Conservation (phyloP, 1,139 yeast species). For the Sugiyamaella neomexicana region DNA sequence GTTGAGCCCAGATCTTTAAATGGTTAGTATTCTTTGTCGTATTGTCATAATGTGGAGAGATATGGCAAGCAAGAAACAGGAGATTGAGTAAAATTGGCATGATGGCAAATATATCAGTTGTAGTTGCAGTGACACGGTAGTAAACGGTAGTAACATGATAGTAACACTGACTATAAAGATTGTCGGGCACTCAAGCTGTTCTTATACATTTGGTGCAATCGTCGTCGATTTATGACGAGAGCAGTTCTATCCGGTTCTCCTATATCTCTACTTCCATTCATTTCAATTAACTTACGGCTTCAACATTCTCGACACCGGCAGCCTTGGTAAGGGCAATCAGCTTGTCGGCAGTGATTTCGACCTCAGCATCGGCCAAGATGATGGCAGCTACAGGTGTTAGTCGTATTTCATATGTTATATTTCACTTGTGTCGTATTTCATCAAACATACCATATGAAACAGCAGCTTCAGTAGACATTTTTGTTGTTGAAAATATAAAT, state of each 20-base stretch:
- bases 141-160: too few species aligned
- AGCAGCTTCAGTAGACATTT: slow-evolving; percentile 49
- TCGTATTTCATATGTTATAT: background rate
- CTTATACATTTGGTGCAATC: background rate
- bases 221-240: slow-evolving; percentile 8
- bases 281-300: slow-evolving; percentile 19
- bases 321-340: slow-evolving; percentile 80
- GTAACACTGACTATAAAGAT: too few species aligned
- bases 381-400: slow-evolving; percentile 65
- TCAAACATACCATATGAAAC: slow-evolving; percentile 53
- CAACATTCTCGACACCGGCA: slow-evolving; percentile 63
- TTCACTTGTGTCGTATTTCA: background rate
- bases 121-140: too few species aligned
- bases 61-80: too few species aligned
- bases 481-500: slow-evolving; percentile 13
- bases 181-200: background rate
- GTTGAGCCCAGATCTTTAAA: slow-evolving; percentile 58
- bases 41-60: too few species aligned
- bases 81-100: too few species aligned
- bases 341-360: slow-evolving; percentile 93
- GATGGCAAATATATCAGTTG: background rate
- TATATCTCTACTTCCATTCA: background rate
- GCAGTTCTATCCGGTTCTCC: background rate
- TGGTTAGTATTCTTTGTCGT: too few species aligned
- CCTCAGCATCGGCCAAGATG: slow-evolving; percentile 96